These are phyloP conservation scores for Trametes cubensis DNA, from an alignment of 768 basidiomycete genomes.

Conservation along the genomic window DNA sequence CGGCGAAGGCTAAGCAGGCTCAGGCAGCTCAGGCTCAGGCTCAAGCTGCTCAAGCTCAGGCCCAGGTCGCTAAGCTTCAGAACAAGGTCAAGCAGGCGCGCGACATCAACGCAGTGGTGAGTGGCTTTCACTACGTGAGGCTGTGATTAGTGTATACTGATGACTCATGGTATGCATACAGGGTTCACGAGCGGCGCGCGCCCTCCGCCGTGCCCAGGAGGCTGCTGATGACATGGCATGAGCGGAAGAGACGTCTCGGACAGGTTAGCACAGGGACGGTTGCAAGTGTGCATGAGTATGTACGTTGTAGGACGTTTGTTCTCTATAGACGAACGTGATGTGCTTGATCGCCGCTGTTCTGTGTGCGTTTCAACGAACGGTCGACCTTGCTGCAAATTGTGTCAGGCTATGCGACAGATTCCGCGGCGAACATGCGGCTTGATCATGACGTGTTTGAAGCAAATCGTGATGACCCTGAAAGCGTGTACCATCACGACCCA, in stretches of 20 bases:
- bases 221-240: background rate
- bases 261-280: background rate
- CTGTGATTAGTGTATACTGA: too few species aligned
- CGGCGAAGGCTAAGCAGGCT: background rate
- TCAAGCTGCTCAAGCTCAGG: background rate
- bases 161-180: background rate
- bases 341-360: background rate
- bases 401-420: too few species aligned
- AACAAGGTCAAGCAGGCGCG: constrained; percentile 6
- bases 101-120: constrained; percentile 9
- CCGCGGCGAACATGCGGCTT: too few species aligned
- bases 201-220: background rate
- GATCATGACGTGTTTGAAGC: too few species aligned
- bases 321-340: background rate
- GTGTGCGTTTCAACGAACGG: background rate
- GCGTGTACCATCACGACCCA: too few species aligned
- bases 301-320: constrained; percentile 1
- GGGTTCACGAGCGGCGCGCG: constrained; percentile 13
- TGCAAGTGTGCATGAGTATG: constrained; percentile 15
- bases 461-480: too few species aligned
- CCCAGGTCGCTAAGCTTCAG: background rate
- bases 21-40: background rate
- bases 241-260: background rate
- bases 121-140: background rate
- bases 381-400: too few species aligned